Evolutionary conservation across 192 early-diverging fungal species (phyloP).

Genomic region (Linnemannia hyalina): DNA sequence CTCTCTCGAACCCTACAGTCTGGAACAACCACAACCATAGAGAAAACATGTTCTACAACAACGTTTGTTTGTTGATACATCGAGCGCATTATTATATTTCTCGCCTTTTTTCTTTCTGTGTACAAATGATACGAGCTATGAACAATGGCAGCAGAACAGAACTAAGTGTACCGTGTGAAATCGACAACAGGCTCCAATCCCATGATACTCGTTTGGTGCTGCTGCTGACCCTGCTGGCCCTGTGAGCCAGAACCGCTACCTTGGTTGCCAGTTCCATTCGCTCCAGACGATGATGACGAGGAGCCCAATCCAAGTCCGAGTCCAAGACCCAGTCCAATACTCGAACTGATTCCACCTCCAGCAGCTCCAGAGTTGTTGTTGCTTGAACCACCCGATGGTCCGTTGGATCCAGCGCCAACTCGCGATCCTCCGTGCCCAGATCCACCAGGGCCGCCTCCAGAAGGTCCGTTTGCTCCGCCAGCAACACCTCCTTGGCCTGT

Average conservation of each 20-base stretch:
- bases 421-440: constrained; percentile 16
- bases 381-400: constrained; percentile 3
- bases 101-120: background rate
- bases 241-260: background rate
- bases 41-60: background rate
- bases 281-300: constrained; percentile 18
- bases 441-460: background rate
- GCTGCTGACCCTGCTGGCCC: constrained; percentile 11
- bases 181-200: constrained; percentile 62
- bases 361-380: background rate
- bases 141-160: background rate
- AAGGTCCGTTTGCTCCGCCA: background rate
- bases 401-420: background rate
- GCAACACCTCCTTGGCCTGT: background rate
- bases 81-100: background rate
- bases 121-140: background rate
- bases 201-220: constrained; percentile 30
- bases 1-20: too few species aligned
- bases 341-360: constrained; percentile 14
- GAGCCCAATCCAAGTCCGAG: constrained; percentile 40
- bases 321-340: constrained; percentile 37
- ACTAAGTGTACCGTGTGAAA: constrained; percentile 70
- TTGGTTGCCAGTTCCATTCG: constrained; percentile 3
- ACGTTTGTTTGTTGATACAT: background rate
- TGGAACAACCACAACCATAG: background rate